Evolutionary conservation across 2,329 filamentous ascomycete genomes (phyloP).

Genomic region (Cryphonectria nitschkei): DNA sequence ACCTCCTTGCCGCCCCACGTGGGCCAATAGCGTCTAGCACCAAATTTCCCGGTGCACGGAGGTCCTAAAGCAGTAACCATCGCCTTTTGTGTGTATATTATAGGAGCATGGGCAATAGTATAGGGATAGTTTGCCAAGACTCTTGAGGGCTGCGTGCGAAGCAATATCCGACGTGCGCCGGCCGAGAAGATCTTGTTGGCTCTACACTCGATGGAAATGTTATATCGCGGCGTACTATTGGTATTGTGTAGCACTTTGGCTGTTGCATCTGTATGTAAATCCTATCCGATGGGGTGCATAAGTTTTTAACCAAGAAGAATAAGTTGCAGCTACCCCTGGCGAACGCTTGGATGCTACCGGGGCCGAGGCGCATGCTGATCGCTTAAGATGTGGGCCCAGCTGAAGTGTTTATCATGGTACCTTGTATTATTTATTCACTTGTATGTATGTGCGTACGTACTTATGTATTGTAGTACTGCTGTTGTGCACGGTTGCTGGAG

Average conservation of each 20-base stretch:
- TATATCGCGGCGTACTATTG: neutral
- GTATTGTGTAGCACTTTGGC: neutral
- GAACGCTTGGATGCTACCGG: neutral
- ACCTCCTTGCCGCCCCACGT: neutral
- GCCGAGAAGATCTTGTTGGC: neutral
- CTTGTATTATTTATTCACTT: no score
- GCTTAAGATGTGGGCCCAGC: neutral
- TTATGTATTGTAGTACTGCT: no score
- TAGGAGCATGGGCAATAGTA: neutral
- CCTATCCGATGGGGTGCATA: neutral
- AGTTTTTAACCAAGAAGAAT: neutral
- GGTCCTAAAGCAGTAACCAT: neutral
- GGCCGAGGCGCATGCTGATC: neutral
- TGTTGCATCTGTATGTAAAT: neutral
- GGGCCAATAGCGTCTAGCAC: neutral
- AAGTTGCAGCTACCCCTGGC: neutral
- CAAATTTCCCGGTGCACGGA: conserved; percentile 2
- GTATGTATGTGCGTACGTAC: no score
- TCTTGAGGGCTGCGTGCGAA: neutral
- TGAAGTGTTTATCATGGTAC: neutral
- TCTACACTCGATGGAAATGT: neutral
- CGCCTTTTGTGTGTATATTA: neutral
- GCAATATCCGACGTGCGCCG: neutral
- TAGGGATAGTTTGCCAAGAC: neutral
- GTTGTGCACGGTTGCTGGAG: neutral